phyloP scores from a whole-genome alignment of 2,329 filamentous ascomycete species.

The Fusarium irregulare region DNA sequence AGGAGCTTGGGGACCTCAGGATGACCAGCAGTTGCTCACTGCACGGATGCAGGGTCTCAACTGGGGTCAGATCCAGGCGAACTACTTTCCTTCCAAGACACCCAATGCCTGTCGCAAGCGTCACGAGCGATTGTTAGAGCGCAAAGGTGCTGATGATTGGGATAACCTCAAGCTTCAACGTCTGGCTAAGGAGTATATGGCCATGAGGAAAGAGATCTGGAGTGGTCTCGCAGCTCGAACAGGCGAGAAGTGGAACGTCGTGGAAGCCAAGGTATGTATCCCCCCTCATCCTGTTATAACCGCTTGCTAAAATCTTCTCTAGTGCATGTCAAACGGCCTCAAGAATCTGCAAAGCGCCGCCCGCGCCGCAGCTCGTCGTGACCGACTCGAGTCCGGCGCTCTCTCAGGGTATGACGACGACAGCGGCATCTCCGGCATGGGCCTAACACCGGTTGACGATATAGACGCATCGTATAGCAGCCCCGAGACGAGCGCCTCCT shows the following conservation, averaged over 20 bases:
- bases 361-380: constrained; percentile 73
- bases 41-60: constrained; percentile 81
- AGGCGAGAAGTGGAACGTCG: constrained; percentile 85
- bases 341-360: constrained; percentile 81
- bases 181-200: constrained; percentile 82
- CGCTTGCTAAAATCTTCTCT: constrained; percentile 8
- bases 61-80: constrained; percentile 83
- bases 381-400: constrained; percentile 63
- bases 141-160: constrained; percentile 80
- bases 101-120: constrained; percentile 90
- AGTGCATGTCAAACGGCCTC: constrained; percentile 87
- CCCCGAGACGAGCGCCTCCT: constrained; percentile 61
- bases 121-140: constrained; percentile 85
- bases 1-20: constrained; percentile 77
- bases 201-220: constrained; percentile 85
- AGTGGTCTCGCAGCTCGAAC: constrained; percentile 74
- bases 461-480: constrained; percentile 68
- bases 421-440: constrained; percentile 74
- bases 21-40: constrained; percentile 78
- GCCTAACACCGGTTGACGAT: constrained; percentile 69
- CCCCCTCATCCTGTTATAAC: background rate
- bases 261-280: constrained; percentile 68
- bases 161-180: constrained; percentile 79
- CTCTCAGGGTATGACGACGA: constrained; percentile 72
- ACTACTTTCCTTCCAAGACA: constrained; percentile 81